Evolutionary conservation across 1,284 basidiomycete species (phyloP), one percentile per base, ranked within the genome.

Genomic region (Phylloboletellus chloephorus): DNA sequence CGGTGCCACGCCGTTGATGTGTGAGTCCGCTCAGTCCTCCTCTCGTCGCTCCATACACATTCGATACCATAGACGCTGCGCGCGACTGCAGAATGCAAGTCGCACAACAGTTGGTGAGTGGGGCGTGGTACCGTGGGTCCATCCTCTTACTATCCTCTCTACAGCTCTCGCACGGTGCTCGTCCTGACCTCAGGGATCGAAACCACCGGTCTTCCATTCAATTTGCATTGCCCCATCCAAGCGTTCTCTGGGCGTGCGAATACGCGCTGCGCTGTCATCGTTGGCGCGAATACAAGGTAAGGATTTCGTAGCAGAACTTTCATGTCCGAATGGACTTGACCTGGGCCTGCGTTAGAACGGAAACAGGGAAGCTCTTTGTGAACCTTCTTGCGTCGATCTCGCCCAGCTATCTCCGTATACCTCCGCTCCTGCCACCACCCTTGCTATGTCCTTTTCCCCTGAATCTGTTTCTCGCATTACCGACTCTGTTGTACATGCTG

Each of bases 1-100:
- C 51, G 79, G 80, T 5, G 83, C 80, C 19, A 87, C 82, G 15
- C 76, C 83, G 6, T 67, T 87, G 43, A 87, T 87, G 83, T 87
- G 84, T 87, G 67, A 66, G 82, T 67, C 41, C 35, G 16, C 46
- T 39, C 31, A 6, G 7, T 0, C 17, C 40, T 46, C 40, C 22
- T 43, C 31, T 43, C 45, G 5, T 9, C n/a, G 20, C 25, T 35
- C 22, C 28, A 39, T 37, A 17, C 35, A 31, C 28, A 10, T 24
- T 50, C 31, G 45, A 59, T 47, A 38, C 44, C 32, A 43, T 52
- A 87, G 84, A 87, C 63, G 82, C 83, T 31, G 74, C 79, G 37
- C 76, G 83, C 45, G 83, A 87, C 61, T 78, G 79, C 37, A 74
- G 72, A 49, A 54, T 76, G 30, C 71, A 79, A 45, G 77, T 85